Evolutionary conservation across 2,329 filamentous ascomycete species (phyloP).

Genomic region (Fusarium coffeatum): DNA sequence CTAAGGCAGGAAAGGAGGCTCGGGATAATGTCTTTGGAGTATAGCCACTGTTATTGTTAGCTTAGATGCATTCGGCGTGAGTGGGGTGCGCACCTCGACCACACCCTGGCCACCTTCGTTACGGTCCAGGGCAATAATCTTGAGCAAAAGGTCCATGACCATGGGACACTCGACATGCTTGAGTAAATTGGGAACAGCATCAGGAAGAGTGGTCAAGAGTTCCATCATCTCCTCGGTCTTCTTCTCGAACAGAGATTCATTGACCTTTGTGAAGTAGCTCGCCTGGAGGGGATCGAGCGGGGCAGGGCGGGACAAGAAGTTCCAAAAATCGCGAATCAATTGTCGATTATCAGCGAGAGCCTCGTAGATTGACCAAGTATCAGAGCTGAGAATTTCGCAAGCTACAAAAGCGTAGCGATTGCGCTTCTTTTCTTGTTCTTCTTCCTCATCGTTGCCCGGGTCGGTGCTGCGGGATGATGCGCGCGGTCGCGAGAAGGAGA

Average conservation of each 20-base stretch:
- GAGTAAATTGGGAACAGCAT: constrained; percentile 85
- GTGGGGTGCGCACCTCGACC: constrained; percentile 75
- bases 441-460: constrained; percentile 64
- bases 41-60: constrained; percentile 77
- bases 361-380: constrained; percentile 97
- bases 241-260: constrained; percentile 96
- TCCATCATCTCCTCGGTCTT: constrained; percentile 98
- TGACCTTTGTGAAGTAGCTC: constrained; percentile 98
- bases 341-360: constrained; percentile 86
- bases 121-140: constrained; percentile 96
- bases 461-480: constrained; percentile 65
- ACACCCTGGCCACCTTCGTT: constrained; percentile 91
- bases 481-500: constrained; percentile 64
- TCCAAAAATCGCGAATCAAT: constrained; percentile 87
- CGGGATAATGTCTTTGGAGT: constrained; percentile 88
- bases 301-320: constrained; percentile 84
- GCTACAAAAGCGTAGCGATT: constrained; percentile 94
- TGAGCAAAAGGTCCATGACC: constrained; percentile 96
- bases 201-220: constrained; percentile 85
- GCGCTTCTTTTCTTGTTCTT: constrained; percentile 89
- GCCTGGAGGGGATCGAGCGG: constrained; percentile 93
- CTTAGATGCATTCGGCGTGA: constrained; percentile 5
- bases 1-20: constrained; percentile 87
- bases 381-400: constrained; percentile 92
- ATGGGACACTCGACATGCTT: constrained; percentile 96